Base-by-base conservation (phyloP, 1,284 basidiomycete species). In the Moesziomyces sp. region DNA sequence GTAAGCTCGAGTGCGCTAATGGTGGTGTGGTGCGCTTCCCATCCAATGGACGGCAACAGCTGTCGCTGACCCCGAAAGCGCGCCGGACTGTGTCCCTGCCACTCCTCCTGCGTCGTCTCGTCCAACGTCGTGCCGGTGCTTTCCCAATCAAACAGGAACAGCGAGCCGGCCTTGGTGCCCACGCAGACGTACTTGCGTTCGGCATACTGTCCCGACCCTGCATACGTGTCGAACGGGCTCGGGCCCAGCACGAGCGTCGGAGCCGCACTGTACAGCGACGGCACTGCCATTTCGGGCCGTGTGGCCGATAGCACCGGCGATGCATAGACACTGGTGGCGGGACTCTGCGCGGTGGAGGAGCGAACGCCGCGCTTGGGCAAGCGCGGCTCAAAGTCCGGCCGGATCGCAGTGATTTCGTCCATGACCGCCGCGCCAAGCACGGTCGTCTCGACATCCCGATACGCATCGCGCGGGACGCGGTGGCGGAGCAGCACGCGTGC, bases 1-100 rank as follows among this genome's bases (percentile, higher is more conserved):
- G 76, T 74, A 9, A 78, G 19, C 26, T 77, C 80, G 21, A 83
- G 56, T 16, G 74, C 65, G 0, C 79, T 82, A 52, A 84, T 71
- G 23, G 74, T 47, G 8, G 70, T 72, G 53, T 78, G 71, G 38
- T 83, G 82, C 13, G 59, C 69, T 14, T 63, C 72, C 50, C 71
- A 70, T 21, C 51, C 63, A 14, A 78, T 77, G 40, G 71, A 84
- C 49, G 84, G 84, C 42, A 91, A 91, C 0, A 90, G 89, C 24
- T 89, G 87, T 46, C 92, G 85, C 3, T 89, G 86, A 11, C 87
- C 77, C 1, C 87, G 85, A 63, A 89, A 89, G 86, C 89, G 89
- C 1, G 88, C 86, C n/a, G 93, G 85, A 3, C 88, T 49, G 13
- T 48, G 49, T 9, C 57, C 60, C 35, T 80, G 79, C 79, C 79